A percentile compares a stretch with the other conserved stretches of the same genome.
phyloP scores from a whole-genome alignment of 2,329 filamentous ascomycete genomes.

The Colletotrichum acutatum region DNA sequence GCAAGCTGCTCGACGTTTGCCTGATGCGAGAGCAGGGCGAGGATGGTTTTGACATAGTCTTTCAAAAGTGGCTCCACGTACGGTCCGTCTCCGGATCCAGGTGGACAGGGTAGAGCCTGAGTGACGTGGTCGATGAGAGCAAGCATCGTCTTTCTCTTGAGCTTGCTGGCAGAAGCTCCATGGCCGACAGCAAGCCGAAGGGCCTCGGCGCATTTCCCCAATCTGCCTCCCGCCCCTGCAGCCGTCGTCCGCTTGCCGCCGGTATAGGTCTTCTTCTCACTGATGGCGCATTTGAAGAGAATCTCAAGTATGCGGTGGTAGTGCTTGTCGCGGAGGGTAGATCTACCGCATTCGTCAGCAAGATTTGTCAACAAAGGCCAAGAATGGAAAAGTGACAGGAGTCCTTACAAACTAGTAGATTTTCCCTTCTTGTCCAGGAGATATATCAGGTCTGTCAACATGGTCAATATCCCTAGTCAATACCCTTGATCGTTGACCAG shows the following conservation, averaged over 20 bases:
- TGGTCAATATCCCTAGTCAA: background rate
- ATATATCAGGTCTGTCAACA: constrained; percentile 48
- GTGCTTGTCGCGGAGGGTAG: constrained; percentile 75
- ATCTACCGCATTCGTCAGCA: constrained; percentile 23
- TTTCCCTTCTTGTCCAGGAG: constrained; percentile 50
- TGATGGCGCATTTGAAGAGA: constrained; percentile 75
- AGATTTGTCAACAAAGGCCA: background rate
- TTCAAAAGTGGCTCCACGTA: constrained; percentile 76
- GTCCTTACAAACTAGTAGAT: constrained; percentile 49
- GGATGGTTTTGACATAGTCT: constrained; percentile 83
- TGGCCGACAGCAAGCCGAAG: constrained; percentile 78
- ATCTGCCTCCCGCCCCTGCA: constrained; percentile 62
- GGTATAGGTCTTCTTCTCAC: constrained; percentile 74
- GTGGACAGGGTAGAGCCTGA: constrained; percentile 71
- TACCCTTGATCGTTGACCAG: no score
- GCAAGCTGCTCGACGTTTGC: constrained; percentile 85
- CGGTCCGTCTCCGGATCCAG: constrained; percentile 59
- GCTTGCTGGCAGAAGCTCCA: constrained; percentile 64
- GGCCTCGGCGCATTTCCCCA: constrained; percentile 76
- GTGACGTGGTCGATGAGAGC: constrained; percentile 85
- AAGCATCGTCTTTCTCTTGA: constrained; percentile 82
- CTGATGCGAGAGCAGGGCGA: constrained; percentile 75
- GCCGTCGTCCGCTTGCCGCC: constrained; percentile 64
- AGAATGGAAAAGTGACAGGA: background rate
- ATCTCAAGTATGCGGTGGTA: constrained; percentile 85